A percentile compares a stretch with the other conserved stretches of the same genome.
These are phyloP conservation scores for Ophiostoma populinum DNA, from an alignment of 2,329 filamentous ascomycete species.

Conservation along the genomic window DNA sequence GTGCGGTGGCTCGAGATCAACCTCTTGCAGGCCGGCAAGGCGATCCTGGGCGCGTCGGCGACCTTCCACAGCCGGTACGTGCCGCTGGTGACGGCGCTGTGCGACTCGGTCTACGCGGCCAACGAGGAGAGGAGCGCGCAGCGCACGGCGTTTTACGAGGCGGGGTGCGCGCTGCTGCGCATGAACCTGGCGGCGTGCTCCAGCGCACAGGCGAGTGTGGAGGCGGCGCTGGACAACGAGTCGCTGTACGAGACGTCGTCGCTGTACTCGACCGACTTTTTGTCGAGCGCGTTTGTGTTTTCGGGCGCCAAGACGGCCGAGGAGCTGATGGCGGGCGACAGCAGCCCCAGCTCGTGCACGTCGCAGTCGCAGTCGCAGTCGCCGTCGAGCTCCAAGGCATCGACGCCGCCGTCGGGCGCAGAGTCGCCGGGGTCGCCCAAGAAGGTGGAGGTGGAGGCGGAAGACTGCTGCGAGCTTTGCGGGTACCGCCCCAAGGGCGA, in stretches of 20 bases:
- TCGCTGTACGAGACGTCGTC: no score
- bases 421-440: neutral
- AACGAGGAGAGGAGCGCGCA: conserved; percentile 15
- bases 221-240: neutral
- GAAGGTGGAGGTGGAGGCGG: conserved; percentile 19
- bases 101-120: conserved; percentile 25
- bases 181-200: conserved; percentile 9
- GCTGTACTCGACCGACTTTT: neutral
- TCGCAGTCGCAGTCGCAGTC: neutral
- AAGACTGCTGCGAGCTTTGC: conserved; percentile 32
- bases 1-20: conserved; percentile 33
- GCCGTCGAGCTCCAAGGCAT: neutral
- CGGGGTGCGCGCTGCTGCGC: conserved; percentile 24
- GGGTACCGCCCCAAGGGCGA: conserved; percentile 38
- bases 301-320: neutral
- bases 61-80: conserved; percentile 26
- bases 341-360: neutral
- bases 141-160: conserved; percentile 25
- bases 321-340: neutral
- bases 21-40: conserved; percentile 32
- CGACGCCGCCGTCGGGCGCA: neutral
- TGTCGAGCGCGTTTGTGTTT: neutral
- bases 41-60: conserved; percentile 17
- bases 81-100: conserved; percentile 22
- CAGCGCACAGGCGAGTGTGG: conserved; percentile 1